Percentiles rank a stretch among this genome's conserved stretches.
phyloP scores from a whole-genome alignment of 352 stramenopile genomes.

The Phytopythium delawarense region DNA sequence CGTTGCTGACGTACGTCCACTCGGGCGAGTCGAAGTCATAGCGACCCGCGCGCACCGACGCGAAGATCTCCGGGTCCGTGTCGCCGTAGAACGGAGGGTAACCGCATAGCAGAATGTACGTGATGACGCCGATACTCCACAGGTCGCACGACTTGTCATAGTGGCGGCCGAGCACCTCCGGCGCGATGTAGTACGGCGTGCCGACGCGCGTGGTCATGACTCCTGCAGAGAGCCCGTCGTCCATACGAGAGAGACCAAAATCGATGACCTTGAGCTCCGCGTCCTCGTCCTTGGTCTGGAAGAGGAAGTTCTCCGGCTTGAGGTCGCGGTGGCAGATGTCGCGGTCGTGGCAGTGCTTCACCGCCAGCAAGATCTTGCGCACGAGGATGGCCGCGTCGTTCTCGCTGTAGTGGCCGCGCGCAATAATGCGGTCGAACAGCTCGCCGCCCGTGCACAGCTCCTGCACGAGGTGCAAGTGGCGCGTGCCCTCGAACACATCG shows the following conservation, averaged over 20 bases:
- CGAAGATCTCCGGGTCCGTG: slow-evolving; percentile 90
- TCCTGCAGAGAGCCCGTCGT: slow-evolving; percentile 73
- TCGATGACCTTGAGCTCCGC: slow-evolving; percentile 98
- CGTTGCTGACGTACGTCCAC: slow-evolving; percentile 75
- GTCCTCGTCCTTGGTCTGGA: slow-evolving; percentile 87
- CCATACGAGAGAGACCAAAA: slow-evolving; percentile 94
- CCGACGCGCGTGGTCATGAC: slow-evolving; percentile 96
- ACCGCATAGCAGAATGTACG: slow-evolving; percentile 94
- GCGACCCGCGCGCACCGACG: slow-evolving; percentile 64
- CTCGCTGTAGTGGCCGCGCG: slow-evolving; percentile 95
- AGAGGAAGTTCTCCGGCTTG: slow-evolving; percentile 98
- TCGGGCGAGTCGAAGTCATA: slow-evolving; percentile 87
- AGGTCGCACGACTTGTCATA: slow-evolving; percentile 97
- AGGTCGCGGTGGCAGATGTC: slow-evolving; percentile 97
- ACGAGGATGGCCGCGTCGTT: slow-evolving; percentile 93
- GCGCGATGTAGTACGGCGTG: slow-evolving; percentile 95
- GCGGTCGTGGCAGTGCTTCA: slow-evolving; percentile 97
- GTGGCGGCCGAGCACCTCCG: slow-evolving; percentile 91
- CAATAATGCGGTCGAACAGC: slow-evolving; percentile 92
- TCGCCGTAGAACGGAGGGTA: slow-evolving; percentile 96
- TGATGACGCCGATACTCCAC: slow-evolving; percentile 96
- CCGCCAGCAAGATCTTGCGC: slow-evolving; percentile 95
- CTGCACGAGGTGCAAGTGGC: slow-evolving; percentile 96
- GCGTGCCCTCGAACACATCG: slow-evolving; percentile 96
- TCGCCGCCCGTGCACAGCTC: slow-evolving; percentile 98